Evolutionary conservation across 371 early-diverging fungal species (phyloP), one percentile per base, ranked within the genome.

Genomic region (Haplosporangium sp.): DNA sequence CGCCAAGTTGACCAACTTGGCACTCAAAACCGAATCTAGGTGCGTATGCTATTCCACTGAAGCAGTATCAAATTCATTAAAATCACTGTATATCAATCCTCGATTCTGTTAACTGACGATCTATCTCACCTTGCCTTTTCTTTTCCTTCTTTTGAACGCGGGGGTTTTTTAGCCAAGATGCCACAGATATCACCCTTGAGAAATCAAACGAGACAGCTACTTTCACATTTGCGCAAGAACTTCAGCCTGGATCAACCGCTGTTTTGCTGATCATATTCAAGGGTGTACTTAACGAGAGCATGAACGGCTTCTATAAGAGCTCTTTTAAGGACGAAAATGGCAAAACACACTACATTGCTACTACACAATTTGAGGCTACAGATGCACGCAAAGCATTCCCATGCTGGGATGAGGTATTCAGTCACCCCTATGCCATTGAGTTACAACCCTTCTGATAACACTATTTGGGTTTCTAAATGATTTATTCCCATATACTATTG

Each of bases 351-450:
- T 90, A 89, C 76, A 86, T 96, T 84, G 95, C 92, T 8, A 94
- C 92, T 34, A 97, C 97, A 8, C 97, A 98, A 83, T 98, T 97
- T 83, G 97, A 97, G 83, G 90, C 98, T 4, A 95, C 96, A 4
- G 94, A 94, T 87, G 95, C 95, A 61, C 91, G 98, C 70, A 88
- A 93, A 57, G 95, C 94, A 20, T 94, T 98, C 86, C 99, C 99
- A 2, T 97, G 95, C 86, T 98, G 94, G 92, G 93, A 96, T 83
- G 94, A 96, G 86, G 87, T 86, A 48, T n/a, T 8, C 11, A 11
- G 11, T 11, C 7, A 15, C 4, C 7, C n/a, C 19, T 50, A 50
- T 19, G 2, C n/a, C 50, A 27, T 27, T 27, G 27, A 27, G 27
- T 27, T 27, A 27, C 27, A 27, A 27, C 27, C 27, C 27, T 27